Evolutionary conservation across 1,139 yeast genomes (phyloP), one percentile per base, ranked within the genome.

Genomic region (Hemisphaericaspora xylofermentans): DNA sequence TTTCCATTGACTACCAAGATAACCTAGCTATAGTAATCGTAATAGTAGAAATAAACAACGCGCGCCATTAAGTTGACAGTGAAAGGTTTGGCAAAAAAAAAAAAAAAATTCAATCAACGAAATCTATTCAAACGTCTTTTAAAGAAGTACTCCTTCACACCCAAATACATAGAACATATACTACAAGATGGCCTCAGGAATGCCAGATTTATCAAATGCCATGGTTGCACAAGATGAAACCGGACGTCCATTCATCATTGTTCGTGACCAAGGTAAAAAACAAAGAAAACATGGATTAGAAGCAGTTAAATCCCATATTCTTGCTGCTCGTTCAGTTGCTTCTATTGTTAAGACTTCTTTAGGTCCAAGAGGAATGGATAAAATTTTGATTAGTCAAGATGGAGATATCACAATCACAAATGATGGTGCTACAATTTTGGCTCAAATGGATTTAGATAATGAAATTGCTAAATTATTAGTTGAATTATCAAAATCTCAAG

Each of bases 191-290:
- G 51, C 56, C 38, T 48, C 50, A 82, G 85, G 82, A 48, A 80
- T 87, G 87, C 96, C 96, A 35, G 98, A 93, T 64, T 74, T 93
- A 77, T 89, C 97, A 53, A 93, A 93, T 60, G 98, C 98, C 65
- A 88, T 93, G 56, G 88, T 93, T 71, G 98, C 98, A 6, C 98
- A 93, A 67, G 98, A 94, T 64, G 98, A 94, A 66, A 88, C 87
- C 91, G 99, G 99, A 24, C 83, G 98, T 67, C 99, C 98, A 15
- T 88, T 94, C 62, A 91, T 94, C 58, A 93, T 94, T 61, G 98
- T 94, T 42, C 80, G 95, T 63, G 98, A 94, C 64, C 98, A 94
- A 66, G 98, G 97, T 19, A 80, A 80, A 54, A 94, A 94, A 66
- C 85, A 88, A 63, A 82, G 96, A 67, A 82, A 85, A 41, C 96